A percentile compares a stretch with the other conserved stretches of the same genome.
Evolutionary conservation across 306 rosid genomes (phyloP).

Genomic region (Datisca glomerata): DNA sequence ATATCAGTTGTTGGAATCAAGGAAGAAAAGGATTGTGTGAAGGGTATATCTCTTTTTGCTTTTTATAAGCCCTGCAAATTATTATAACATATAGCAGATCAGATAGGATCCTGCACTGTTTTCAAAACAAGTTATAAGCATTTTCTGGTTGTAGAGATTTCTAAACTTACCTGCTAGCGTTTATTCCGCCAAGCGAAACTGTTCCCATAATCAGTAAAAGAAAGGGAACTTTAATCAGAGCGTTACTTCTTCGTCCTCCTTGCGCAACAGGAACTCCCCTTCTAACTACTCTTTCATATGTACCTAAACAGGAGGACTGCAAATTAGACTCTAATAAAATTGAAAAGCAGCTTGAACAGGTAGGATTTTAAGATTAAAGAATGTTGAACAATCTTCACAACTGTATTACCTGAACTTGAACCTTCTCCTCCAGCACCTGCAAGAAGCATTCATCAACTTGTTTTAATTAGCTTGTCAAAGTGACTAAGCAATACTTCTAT

Average conservation of each 20-base stretch:
- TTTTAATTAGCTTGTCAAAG: no score
- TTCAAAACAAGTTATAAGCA: slow-evolving; percentile 4
- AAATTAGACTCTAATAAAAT: background rate
- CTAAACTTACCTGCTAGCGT: slow-evolving; percentile 42
- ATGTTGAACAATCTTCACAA: background rate
- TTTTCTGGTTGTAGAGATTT: background rate
- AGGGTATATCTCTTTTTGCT: slow-evolving; percentile 52
- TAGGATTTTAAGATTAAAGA: slow-evolving; percentile 4
- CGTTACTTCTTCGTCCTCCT: slow-evolving; percentile 37
- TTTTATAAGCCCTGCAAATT: slow-evolving; percentile 59
- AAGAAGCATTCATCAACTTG: slow-evolving; percentile 3
- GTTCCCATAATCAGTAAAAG: slow-evolving; percentile 51
- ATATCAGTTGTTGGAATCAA: no score
- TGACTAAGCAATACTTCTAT: no score
- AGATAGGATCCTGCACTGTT: no score
- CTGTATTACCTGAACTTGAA: slow-evolving; percentile 35
- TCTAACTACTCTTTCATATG: slow-evolving; percentile 42
- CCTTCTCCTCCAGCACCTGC: slow-evolving; percentile 36
- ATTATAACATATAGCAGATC: background rate
- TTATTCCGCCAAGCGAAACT: slow-evolving; percentile 49
- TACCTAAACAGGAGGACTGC: slow-evolving; percentile 23
- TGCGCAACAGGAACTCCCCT: slow-evolving; percentile 53
- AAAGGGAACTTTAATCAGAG: slow-evolving; percentile 51
- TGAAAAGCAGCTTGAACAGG: background rate
- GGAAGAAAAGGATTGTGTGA: slow-evolving; percentile 88